Conservation (phyloP, 164 flowering plant genomes). For the Magnolia sinica region DNA sequence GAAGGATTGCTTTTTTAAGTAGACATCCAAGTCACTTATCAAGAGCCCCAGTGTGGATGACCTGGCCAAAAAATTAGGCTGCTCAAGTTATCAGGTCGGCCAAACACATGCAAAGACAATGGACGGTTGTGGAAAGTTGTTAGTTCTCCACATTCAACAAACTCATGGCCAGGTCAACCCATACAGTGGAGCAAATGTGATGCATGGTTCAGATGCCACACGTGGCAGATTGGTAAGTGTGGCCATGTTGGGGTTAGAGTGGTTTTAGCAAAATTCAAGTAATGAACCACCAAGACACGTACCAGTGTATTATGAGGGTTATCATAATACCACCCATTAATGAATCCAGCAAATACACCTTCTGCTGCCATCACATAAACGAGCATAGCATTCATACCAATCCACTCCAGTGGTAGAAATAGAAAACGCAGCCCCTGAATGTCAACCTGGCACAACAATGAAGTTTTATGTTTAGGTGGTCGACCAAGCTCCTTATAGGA, state of each 20-base stretch:
- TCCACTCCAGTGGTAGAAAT: conserved; percentile 87
- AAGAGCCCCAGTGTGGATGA: too few species aligned
- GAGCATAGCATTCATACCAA: conserved; percentile 97
- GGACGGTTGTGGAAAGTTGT: background rate
- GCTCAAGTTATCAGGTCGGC: too few species aligned
- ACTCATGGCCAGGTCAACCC: too few species aligned
- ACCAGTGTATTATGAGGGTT: conserved; percentile 82
- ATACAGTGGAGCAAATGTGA: background rate
- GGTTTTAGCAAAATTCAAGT: background rate
- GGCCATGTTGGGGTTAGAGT: background rate
- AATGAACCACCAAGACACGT: conserved; percentile 1
- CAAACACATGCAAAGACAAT: too few species aligned
- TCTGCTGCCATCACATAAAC: conserved; percentile 91
- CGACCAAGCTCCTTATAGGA: background rate
- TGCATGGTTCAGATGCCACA: background rate
- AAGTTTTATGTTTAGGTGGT: background rate
- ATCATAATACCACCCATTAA: conserved; percentile 87
- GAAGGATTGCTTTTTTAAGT: too few species aligned
- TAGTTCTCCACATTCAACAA: background rate
- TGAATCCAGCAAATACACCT: conserved; percentile 86
- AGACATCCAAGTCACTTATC: too few species aligned
- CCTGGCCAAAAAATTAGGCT: too few species aligned
- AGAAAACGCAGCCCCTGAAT: conserved; percentile 37
- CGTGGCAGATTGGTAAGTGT: background rate
- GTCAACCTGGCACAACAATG: conserved; percentile 57